A percentile compares a stretch with the other conserved stretches of the same genome.
Evolutionary conservation across 345 rosid genomes (phyloP).

Genomic region (Linum lewisii): DNA sequence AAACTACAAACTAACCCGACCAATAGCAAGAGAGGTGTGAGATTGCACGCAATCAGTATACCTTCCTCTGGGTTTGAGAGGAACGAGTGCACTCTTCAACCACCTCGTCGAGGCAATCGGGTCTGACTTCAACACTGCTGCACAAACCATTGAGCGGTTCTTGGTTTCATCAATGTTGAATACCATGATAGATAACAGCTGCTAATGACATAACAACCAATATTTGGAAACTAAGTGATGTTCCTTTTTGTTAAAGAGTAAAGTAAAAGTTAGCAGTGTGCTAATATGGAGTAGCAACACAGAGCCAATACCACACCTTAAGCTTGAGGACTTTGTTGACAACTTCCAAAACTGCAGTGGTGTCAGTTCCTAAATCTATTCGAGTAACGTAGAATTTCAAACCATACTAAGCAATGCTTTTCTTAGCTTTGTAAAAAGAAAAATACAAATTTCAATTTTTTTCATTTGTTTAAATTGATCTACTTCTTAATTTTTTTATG

Average conservation of each 20-base stretch:
- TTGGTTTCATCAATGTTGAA: conserved; percentile 72
- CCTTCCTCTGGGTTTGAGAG: conserved; percentile 75
- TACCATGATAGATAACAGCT: conserved; percentile 81
- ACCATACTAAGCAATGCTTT: too few relatives aligned
- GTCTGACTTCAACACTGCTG: conserved; percentile 69
- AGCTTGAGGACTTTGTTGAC: conserved; percentile 61
- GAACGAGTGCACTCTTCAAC: conserved; percentile 66
- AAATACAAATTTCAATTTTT: too few relatives aligned
- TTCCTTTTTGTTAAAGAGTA: neutral
- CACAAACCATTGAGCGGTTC: conserved; percentile 83
- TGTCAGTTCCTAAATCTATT: conserved; percentile 84
- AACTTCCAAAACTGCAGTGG: conserved; percentile 91
- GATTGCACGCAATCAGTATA: conserved; percentile 95
- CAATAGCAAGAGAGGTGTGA: conserved; percentile 78
- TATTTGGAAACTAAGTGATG: neutral
- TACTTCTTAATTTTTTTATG: too few relatives aligned
- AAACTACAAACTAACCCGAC: conserved; percentile 51
- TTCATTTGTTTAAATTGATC: too few relatives aligned
- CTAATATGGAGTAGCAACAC: too few relatives aligned
- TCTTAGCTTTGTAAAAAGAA: too few relatives aligned
- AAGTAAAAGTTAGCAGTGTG: too few relatives aligned
- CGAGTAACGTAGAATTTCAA: conserved; percentile 53
- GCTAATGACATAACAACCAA: conserved; percentile 14
- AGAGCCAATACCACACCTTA: conserved; percentile 37
- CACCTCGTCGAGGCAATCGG: conserved; percentile 71